A percentile compares a stretch with the other conserved stretches of the same genome.
These are phyloP conservation scores for Solanum pimpinellifolium DNA, from an alignment of 257 asterid genomes.

Conservation along the genomic window DNA sequence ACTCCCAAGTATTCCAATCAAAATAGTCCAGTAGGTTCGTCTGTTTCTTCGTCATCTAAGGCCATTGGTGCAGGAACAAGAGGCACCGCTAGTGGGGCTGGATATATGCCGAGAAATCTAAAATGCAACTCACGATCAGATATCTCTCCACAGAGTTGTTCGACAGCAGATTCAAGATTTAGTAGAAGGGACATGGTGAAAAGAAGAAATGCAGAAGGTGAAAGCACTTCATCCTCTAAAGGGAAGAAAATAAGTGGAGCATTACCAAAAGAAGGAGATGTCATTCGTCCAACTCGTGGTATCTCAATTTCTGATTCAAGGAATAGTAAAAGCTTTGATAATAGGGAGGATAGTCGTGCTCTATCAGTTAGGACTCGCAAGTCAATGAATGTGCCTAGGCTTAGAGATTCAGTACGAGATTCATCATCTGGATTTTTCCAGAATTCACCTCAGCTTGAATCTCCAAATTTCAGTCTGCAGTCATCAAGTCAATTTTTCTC, in stretches of 20 bases:
- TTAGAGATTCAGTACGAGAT: conserved; percentile 21
- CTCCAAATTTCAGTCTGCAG: conserved; percentile 17
- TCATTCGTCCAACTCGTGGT: conserved; percentile 22
- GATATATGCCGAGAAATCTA: conserved; percentile 27
- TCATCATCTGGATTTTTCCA: conserved; percentile 14
- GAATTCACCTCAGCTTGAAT: conserved; percentile 12
- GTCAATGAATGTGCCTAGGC: conserved; percentile 23
- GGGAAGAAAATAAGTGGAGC: conserved; percentile 20
- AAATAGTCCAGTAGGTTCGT: neutral
- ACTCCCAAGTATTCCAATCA: neutral
- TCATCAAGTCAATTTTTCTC: conserved; percentile 16
- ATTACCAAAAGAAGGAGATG: conserved; percentile 5
- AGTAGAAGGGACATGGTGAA: conserved; percentile 7
- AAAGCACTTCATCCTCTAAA: conserved; percentile 31
- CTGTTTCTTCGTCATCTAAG: conserved; percentile 12
- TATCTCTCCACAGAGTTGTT: conserved; percentile 14
- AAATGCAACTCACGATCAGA: conserved; percentile 35
- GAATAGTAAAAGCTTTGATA: conserved; percentile 13
- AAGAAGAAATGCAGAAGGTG: conserved; percentile 40
- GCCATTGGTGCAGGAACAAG: conserved; percentile 9
- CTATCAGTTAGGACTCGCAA: conserved; percentile 34
- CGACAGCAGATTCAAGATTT: conserved; percentile 24
- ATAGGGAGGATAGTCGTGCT: conserved; percentile 17
- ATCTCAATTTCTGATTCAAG: conserved; percentile 30
- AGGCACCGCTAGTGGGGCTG: conserved; percentile 14